A percentile compares a stretch with the other conserved stretches of the same genome.
phyloP scores from a whole-genome alignment of 1,284 basidiomycete species.

The Schizophyllum commune region DNA sequence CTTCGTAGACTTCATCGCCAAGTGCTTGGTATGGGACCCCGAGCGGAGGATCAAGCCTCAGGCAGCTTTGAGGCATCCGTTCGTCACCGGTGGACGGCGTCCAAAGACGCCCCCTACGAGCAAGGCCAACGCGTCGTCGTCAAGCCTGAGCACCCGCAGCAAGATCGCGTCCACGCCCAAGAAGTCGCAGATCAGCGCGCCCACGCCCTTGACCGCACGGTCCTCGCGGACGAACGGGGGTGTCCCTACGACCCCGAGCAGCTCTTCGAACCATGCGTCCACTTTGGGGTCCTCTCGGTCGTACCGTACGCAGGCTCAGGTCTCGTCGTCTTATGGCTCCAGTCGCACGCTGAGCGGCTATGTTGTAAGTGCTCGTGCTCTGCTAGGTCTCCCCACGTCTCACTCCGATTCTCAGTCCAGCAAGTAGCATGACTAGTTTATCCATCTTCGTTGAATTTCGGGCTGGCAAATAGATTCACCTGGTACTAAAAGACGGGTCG shows the following conservation, averaged over 20 bases:
- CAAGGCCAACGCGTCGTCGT: conserved; percentile 39
- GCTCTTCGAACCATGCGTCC: conserved; percentile 34
- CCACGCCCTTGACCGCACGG: conserved; percentile 74
- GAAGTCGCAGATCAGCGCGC: conserved; percentile 79
- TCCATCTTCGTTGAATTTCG: conserved; percentile 4
- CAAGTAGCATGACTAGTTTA: background rate
- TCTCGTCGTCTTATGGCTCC: conserved; percentile 44
- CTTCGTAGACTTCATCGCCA: conserved; percentile 89
- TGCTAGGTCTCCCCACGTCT: background rate
- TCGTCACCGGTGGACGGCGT: conserved; percentile 64
- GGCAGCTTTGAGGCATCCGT: conserved; percentile 87
- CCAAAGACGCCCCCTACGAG: conserved; percentile 38
- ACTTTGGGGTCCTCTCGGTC: conserved; percentile 44
- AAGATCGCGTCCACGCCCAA: conserved; percentile 68
- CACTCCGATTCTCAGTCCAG: background rate
- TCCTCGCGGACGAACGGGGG: conserved; percentile 47
- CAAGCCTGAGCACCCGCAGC: conserved; percentile 41
- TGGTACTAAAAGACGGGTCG: conserved; percentile 35
- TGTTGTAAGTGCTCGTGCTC: conserved; percentile 27
- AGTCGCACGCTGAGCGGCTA: conserved; percentile 49
- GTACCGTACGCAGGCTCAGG: conserved; percentile 47
- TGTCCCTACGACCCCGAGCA: conserved; percentile 53
- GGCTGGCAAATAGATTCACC: conserved; percentile 28
- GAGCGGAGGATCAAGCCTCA: conserved; percentile 94
- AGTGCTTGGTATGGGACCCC: conserved; percentile 97